Percentiles rank a stretch among this genome's conserved stretches.
phyloP scores from a whole-genome alignment of 768 basidiomycete species.

The Boletales sp. region DNA sequence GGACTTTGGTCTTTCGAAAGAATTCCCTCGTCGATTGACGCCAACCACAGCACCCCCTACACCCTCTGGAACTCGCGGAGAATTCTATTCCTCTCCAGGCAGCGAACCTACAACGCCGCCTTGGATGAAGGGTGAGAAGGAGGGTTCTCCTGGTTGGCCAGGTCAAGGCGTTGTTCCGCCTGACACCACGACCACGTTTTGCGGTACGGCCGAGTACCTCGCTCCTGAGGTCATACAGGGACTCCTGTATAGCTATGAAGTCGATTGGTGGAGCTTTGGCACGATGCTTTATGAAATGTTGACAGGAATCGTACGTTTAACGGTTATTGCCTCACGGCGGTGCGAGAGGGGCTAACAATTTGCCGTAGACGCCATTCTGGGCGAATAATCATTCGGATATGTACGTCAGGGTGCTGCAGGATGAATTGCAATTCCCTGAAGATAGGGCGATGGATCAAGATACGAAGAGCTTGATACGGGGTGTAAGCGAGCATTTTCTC shows the following conservation, averaged over 20 bases:
- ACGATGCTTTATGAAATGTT: constrained; percentile 98
- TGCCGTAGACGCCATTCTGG: constrained; percentile 80
- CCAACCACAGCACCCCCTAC: constrained; percentile 54
- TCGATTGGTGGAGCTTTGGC: constrained; percentile 98
- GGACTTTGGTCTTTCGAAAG: constrained; percentile 94
- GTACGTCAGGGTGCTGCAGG: constrained; percentile 90
- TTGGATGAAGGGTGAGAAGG: constrained; percentile 72
- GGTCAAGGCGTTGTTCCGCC: constrained; percentile 43
- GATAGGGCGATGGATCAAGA: constrained; percentile 92
- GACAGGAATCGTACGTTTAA: constrained; percentile 74
- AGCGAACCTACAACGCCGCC: constrained; percentile 53
- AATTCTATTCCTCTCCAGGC: constrained; percentile 49
- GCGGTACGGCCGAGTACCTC: constrained; percentile 94
- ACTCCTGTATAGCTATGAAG: constrained; percentile 85
- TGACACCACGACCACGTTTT: constrained; percentile 84
- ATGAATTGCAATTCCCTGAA: constrained; percentile 86
- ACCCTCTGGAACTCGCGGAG: constrained; percentile 47
- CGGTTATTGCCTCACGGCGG: constrained; percentile 4
- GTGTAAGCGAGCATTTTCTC: constrained; percentile 51
- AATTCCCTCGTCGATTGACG: constrained; percentile 62
- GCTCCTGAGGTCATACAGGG: constrained; percentile 97
- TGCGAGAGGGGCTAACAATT: constrained; percentile 14
- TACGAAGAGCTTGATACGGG: constrained; percentile 92
- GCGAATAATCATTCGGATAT: constrained; percentile 92
- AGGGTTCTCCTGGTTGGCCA: constrained; percentile 58